These are phyloP conservation scores for Xylaria palmicola DNA, from an alignment of 495 filamentous ascomycete species.

Conservation along the genomic window DNA sequence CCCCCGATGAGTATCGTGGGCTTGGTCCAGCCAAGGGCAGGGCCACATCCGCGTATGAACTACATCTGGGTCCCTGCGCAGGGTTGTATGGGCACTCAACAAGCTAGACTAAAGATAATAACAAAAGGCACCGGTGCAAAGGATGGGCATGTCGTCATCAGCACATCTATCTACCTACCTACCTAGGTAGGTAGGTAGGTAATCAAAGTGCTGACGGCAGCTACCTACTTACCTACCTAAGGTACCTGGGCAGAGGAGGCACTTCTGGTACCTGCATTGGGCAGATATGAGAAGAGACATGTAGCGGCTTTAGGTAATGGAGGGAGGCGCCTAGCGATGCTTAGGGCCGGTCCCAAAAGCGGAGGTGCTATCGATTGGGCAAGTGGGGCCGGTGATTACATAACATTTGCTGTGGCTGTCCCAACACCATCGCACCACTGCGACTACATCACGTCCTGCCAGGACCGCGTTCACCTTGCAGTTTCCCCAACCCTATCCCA, in stretches of 20 bases:
- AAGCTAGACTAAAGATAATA: too few species aligned
- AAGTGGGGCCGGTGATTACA: constrained; percentile 19
- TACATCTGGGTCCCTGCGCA: too few species aligned
- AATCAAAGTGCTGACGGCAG: constrained; percentile 10
- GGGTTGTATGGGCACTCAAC: too few species aligned
- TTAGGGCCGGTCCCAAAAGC: too few species aligned
- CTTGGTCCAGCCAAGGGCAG: too few species aligned
- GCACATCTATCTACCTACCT: background rate
- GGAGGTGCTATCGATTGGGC: constrained; percentile 12
- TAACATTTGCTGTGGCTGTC: constrained; percentile 11
- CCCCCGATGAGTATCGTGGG: too few species aligned
- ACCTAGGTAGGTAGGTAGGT: too few species aligned
- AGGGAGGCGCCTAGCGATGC: too few species aligned
- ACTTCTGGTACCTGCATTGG: background rate
- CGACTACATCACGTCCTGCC: constrained; percentile 18
- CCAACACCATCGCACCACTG: constrained; percentile 14
- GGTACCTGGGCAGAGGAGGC: background rate
- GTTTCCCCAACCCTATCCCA: background rate
- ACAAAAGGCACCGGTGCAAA: too few species aligned
- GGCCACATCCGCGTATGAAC: too few species aligned
- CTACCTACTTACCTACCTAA: background rate
- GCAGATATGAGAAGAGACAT: background rate
- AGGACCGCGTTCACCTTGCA: constrained; percentile 11
- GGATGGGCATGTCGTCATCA: too few species aligned
- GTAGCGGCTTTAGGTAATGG: background rate